Percentiles rank a stretch among this genome's conserved stretches.
Evolutionary conservation across 129 eudicot species (phyloP).

Genomic region (Flaveria sonorensis): DNA sequence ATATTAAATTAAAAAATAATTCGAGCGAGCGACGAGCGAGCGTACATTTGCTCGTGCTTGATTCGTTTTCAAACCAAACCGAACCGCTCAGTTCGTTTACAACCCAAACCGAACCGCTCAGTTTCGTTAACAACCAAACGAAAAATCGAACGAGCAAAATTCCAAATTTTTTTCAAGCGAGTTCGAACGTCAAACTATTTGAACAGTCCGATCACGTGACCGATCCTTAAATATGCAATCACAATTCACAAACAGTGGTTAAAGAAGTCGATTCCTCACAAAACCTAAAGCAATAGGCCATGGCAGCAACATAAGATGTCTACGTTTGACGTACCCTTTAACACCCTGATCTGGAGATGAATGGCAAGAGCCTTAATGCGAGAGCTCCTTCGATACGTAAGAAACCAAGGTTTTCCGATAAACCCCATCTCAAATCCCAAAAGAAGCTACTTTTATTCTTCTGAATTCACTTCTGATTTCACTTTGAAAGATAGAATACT

Average conservation of each 20-base stretch:
- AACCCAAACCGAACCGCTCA: too few relatives aligned
- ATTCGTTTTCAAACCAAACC: too few relatives aligned
- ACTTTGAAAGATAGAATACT: not conserved
- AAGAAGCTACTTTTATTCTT: slow-evolving; percentile 23
- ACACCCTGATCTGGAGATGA: slow-evolving; percentile 45
- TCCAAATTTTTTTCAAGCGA: too few relatives aligned
- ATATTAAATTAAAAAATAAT: too few relatives aligned
- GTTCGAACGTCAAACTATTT: too few relatives aligned
- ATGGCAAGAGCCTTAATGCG: slow-evolving; percentile 60
- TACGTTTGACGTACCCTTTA: not conserved
- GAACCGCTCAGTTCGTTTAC: too few relatives aligned
- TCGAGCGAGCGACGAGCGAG: too few relatives aligned
- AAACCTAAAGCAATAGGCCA: slow-evolving; percentile 16
- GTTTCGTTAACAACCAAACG: too few relatives aligned
- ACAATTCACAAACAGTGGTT: not conserved
- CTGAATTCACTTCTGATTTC: slow-evolving; percentile 7
- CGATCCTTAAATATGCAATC: not conserved
- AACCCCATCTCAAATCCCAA: slow-evolving; percentile 23
- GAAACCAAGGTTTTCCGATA: slow-evolving; percentile 21
- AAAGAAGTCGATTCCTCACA: not conserved
- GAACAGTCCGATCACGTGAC: too few relatives aligned
- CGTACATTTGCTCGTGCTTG: too few relatives aligned
- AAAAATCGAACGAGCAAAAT: too few relatives aligned
- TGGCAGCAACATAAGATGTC: slow-evolving; percentile 21
- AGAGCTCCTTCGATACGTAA: slow-evolving; percentile 31